Conservation (phyloP, 371 early-diverging fungal species). For the Mucor indicus region DNA sequence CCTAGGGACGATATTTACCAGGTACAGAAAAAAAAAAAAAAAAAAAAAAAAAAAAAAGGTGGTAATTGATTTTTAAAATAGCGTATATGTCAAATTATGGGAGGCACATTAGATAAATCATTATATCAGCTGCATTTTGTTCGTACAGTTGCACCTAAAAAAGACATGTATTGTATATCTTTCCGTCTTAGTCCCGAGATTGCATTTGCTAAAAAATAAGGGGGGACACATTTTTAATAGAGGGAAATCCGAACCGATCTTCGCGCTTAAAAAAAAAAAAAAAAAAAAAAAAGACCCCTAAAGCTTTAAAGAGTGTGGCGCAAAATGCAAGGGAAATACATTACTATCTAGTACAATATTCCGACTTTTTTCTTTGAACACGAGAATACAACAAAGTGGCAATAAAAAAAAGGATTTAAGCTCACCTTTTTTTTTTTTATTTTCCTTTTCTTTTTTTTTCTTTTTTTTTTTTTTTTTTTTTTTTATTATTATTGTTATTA, state of each 20-base stretch:
- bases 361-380: no score
- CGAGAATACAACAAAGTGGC: no score
- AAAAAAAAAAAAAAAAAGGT: background rate
- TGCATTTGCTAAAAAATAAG: slow-evolving; percentile 30
- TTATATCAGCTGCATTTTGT: slow-evolving; percentile 67
- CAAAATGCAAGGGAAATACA: slow-evolving; percentile 15
- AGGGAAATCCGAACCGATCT: no score
- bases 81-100: slow-evolving; percentile 58
- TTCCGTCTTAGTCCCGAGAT: slow-evolving; percentile 67
- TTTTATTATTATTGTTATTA: no score
- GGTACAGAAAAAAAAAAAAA: no score
- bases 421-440: no score
- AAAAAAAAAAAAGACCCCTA: background rate
- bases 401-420: no score
- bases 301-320: slow-evolving; percentile 12
- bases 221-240: no score
- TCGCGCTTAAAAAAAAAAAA: background rate
- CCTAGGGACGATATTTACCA: slow-evolving; percentile 59
- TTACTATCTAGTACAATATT: no score
- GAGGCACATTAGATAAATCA: slow-evolving; percentile 43
- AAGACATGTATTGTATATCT: slow-evolving; percentile 95
- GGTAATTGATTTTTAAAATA: slow-evolving; percentile 53
- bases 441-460: no score
- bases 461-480: no score
- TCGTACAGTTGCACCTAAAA: slow-evolving; percentile 94